Conservation (phyloP, 2,329 filamentous ascomycete species). For the Talaromyces sp. region DNA sequence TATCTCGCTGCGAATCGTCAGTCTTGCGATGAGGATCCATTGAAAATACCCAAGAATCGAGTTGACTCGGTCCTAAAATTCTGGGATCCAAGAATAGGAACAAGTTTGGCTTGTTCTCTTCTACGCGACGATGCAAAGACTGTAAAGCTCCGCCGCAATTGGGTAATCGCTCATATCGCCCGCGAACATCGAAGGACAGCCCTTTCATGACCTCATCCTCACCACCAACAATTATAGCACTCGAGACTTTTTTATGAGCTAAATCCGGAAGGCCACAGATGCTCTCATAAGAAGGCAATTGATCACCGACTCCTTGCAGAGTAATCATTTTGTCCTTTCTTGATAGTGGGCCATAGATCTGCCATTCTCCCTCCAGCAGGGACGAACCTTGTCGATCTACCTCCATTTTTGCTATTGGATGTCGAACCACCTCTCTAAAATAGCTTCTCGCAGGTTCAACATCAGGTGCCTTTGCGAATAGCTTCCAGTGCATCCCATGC, state of each 20-base stretch:
- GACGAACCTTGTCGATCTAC: conserved; percentile 25
- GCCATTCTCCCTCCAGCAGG: conserved; percentile 44
- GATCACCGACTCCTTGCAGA: conserved; percentile 34
- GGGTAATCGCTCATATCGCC: conserved; percentile 51
- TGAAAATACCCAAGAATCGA: conserved; percentile 59
- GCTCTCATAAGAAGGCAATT: conserved; percentile 39
- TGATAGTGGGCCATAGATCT: conserved; percentile 42
- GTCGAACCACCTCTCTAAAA: conserved; percentile 42
- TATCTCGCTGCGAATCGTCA: conserved; percentile 46
- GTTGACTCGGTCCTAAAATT: conserved; percentile 43
- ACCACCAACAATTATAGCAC: conserved; percentile 40
- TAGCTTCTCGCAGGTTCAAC: conserved; percentile 38
- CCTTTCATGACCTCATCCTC: conserved; percentile 26
- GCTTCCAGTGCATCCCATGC: conserved; percentile 42
- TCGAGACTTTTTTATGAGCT: conserved; percentile 45
- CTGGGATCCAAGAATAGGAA: conserved; percentile 60
- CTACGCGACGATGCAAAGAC: conserved; percentile 51
- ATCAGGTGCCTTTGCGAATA: conserved; percentile 46
- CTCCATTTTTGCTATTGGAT: conserved; percentile 49
- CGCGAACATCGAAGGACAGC: conserved; percentile 43
- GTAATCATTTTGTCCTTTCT: conserved; percentile 28
- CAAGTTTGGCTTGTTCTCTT: conserved; percentile 30
- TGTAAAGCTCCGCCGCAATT: conserved; percentile 57
- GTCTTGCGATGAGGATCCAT: conserved; percentile 45
- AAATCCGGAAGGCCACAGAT: conserved; percentile 39